Evolutionary conservation across 2,329 filamentous ascomycete species (phyloP).

Genomic region (Claviceps spartinae): DNA sequence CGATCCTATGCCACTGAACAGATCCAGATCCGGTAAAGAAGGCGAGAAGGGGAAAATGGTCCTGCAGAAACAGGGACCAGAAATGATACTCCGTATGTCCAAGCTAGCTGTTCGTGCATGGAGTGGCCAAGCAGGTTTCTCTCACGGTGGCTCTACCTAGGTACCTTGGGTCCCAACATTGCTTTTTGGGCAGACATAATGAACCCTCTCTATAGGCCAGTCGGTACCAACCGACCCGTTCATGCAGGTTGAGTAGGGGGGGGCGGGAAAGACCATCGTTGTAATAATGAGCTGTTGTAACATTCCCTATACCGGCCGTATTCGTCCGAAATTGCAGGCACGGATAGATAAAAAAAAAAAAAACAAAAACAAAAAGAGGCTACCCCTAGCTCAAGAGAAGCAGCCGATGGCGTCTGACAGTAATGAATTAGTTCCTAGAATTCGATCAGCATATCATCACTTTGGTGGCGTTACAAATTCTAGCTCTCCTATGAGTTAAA

Average conservation of each 20-base stretch:
- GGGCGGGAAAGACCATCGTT: background rate
- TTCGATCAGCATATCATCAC: background rate
- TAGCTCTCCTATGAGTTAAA: too few species aligned
- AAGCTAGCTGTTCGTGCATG: background rate
- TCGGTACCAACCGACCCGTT: background rate
- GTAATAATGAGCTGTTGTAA: background rate
- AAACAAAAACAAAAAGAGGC: background rate
- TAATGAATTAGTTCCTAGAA: background rate
- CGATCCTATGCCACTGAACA: background rate
- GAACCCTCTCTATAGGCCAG: background rate
- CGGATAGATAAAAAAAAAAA: background rate
- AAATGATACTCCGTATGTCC: background rate
- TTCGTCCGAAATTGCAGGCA: background rate
- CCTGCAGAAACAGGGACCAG: background rate
- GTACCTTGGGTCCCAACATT: background rate
- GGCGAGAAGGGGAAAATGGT: background rate
- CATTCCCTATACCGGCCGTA: background rate
- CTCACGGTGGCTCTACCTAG: background rate
- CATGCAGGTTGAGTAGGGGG: background rate
- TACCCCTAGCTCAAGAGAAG: background rate
- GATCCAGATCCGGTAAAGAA: background rate
- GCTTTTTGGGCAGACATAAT: background rate
- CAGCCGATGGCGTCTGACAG: background rate
- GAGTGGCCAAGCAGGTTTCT: background rate
- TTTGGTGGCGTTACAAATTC: background rate